Base-by-base conservation (phyloP, 1,139 yeast genomes). In the Sugiyamaella neomexicana region DNA sequence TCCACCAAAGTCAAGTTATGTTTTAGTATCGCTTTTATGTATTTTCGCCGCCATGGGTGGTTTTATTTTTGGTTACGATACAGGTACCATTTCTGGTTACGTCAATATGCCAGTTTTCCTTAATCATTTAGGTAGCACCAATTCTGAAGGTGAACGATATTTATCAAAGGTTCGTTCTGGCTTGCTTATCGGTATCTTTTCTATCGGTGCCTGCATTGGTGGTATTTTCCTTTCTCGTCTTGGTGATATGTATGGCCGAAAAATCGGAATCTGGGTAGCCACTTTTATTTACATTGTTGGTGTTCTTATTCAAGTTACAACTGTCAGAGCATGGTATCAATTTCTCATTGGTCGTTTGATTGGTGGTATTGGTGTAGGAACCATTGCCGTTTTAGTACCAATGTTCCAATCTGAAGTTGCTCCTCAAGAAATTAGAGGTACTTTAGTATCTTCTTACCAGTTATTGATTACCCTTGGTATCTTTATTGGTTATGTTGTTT, bases 331-430 rank as follows among this genome's bases (percentile, higher is more conserved):
- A 34, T 74, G 79, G 80, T 69, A 68, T 58, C 78, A 75, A 56
- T 55, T 62, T 38, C 64, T 69, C 58, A 62, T 80, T 73, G 73
- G 78, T 62, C 65, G 85, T 75, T 70, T 76, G 50, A 68, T 80
- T 60, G 77, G 78, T 54, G 85, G 85, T 46, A 68, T 83, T 54
- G 88, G 86, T 67, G 86, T 86, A 55, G 91, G 91, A 64, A 77
- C 78, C 42, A 79, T 85, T 39, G 78, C 89, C 16, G 85, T 86
- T 39, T 73, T 82, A 52, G 78, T 81, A 54, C 89, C 89, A 43
- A 72, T 85, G 69, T 85, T 85, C 69, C 84, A 84, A 72, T 78
- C 86, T 55, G 91, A 86, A 72, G 77, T 83, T 60, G 80, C 89
- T 38, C 91, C 91, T 56, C 83, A 78, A 67, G 77, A 78, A 62